Base-by-base conservation (phyloP, 768 basidiomycete genomes). In the Mrakia blollopis region DNA sequence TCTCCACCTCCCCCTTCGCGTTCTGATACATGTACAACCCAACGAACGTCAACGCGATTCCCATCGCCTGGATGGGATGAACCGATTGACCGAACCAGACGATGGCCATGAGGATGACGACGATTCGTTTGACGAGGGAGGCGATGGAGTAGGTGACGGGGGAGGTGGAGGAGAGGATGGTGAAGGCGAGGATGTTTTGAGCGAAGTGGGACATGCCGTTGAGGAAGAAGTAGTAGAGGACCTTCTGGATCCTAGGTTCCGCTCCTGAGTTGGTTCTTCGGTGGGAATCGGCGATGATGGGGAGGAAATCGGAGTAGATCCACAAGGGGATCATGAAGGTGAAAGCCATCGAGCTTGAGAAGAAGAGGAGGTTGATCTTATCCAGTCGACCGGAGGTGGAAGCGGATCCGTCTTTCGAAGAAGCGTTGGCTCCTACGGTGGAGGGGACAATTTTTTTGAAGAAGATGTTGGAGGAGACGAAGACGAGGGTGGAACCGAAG, bases 81-180 rank as follows among this genome's bases (percentile, higher is more conserved):
- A 78, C 78, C 35, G 74, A 65, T 73, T 88, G 77, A 0, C 77
- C 90, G 86, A 98, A 98, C 96, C 96, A 99, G 71, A 94, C 86
- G 82, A 99, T 92, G 28, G 97, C 97, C 80, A 98, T 91, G 85
- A 94, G 95, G 81, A 99, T 99, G 81, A 99, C 97, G 65, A 90
- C 94, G 74, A 99, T 94, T 35, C 97, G 93, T 84, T 99, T 99
- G 85, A 98, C 89, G 81, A 99, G 89, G 5, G 94, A 97, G 3
- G 97, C 97, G 83, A 99, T 98, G 72, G 93, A 96, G 85, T 99
- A 99, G 0, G 97, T 98, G 80, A 99, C 97, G 28, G 97, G 96
- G 16, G 96, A 98, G 3, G 94, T 96, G 39, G 92, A 93, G 2
- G 96, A 90, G 68, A 99, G 89, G 81, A 99, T 93, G 82, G 95